Base-by-base conservation (phyloP, 805 yeast species). In the Teunomyces lycoperdinae region DNA sequence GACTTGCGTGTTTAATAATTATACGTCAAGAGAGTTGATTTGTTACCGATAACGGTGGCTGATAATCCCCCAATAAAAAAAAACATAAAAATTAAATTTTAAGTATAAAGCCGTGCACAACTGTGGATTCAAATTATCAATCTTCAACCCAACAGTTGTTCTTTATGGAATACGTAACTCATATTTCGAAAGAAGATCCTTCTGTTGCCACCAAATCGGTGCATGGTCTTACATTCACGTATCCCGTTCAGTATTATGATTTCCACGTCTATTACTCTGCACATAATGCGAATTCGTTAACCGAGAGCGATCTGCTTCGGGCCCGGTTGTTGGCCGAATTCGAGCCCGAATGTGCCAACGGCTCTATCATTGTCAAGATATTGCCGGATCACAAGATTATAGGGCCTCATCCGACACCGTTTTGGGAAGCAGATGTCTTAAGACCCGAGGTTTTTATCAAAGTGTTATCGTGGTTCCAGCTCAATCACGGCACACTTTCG, bases 1-100 rank as follows among this genome's bases (percentile, higher is more conserved):
- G 96, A 90, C 64, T 71, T 89, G 39, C 84, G 80, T 3, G 4
- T 38, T 16, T 20, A 20, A 20, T 4, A 20, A 20, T 20, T 20
- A 20, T 20, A 20, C 24, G 24, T 20, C 4, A 20, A n/a, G 32
- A 6, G 32, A 30, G 32, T 9, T 30, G 32, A 5, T 13, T 20
- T 5, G 24, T 20, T 20, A 20, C 24, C 24, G 24, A 20, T 20
- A 20, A 20, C 24, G 6, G 24, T 20, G 24, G 24, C 24, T 20
- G 24, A 20, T 20, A 17, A 17, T 3, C 17, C 17, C 17, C 17
- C 17, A 17, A 17, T 20, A 20, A 4, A 20, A 20, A 20, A 20
- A 20, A 17, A 17, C 1, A 17, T 17, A 17, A 17, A 17, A 20
- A 4, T 20, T 20, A 4, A 4, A 20, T 20, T 20, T 20, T 20